A percentile compares a stretch with the other conserved stretches of the same genome.
Conservation (phyloP, 1,139 yeast species). For the Saccharomyces pastorianus region DNA sequence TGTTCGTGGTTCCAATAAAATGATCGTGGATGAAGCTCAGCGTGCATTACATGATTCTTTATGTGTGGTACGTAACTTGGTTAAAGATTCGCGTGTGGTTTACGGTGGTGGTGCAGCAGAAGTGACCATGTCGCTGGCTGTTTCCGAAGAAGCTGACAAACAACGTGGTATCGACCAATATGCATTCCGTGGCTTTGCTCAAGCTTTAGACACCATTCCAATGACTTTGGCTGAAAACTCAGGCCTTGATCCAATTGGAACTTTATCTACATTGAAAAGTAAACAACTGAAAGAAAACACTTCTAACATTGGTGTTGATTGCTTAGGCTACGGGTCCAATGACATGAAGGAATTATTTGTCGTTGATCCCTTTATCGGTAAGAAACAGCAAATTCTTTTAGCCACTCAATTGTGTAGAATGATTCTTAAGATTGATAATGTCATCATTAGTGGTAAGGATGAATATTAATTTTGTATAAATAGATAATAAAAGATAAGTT, state of each 20-base stretch:
- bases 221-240: conserved; percentile 95
- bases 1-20: conserved; percentile 90
- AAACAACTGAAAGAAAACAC: conserved; percentile 70
- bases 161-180: conserved; percentile 95
- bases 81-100: conserved; percentile 85
- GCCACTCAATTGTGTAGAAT: conserved; percentile 96
- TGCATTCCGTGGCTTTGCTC: conserved; percentile 91
- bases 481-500: not conserved
- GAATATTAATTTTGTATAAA: conserved; percentile 39
- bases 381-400: conserved; percentile 86
- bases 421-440: conserved; percentile 94
- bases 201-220: conserved; percentile 89
- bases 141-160: conserved; percentile 83
- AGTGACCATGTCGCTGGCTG: conserved; percentile 88
- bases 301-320: conserved; percentile 82
- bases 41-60: conserved; percentile 95
- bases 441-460: conserved; percentile 84
- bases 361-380: conserved; percentile 93
- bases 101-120: conserved; percentile 99
- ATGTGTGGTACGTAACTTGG: conserved; percentile 93
- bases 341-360: conserved; percentile 93
- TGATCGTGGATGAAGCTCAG: conserved; percentile 95
- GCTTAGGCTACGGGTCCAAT: conserved; percentile 77
- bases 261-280: conserved; percentile 74
- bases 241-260: conserved; percentile 88